Conservation (phyloP, 2,329 filamentous ascomycete genomes). For the Metarhizium album region DNA sequence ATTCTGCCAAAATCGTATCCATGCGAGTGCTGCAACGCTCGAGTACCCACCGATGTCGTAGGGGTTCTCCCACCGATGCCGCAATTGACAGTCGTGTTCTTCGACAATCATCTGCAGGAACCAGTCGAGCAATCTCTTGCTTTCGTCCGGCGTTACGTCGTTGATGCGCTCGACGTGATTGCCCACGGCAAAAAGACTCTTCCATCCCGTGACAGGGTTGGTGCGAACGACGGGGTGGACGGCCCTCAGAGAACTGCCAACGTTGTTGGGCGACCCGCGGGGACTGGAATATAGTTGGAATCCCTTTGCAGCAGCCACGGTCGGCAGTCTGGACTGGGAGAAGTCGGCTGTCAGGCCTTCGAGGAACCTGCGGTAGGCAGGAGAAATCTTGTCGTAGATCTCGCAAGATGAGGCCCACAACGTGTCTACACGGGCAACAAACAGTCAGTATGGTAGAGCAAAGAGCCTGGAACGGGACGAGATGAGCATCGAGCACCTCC, state of each 20-base stretch:
- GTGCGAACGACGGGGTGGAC: conserved; percentile 46
- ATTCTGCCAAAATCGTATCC: too few species aligned
- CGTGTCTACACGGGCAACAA: too few species aligned
- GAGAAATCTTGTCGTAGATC: conserved; percentile 43
- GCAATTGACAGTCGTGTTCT: conserved; percentile 47
- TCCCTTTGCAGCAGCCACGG: conserved; percentile 36
- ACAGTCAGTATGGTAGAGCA: too few species aligned
- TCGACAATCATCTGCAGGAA: conserved; percentile 37
- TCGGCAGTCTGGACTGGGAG: conserved; percentile 37
- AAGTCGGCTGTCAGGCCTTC: conserved; percentile 37
- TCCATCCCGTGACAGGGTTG: conserved; percentile 50
- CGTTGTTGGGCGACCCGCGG: conserved; percentile 46
- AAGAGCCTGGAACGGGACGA: too few species aligned
- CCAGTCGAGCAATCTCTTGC: conserved; percentile 37
- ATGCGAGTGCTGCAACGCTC: too few species aligned
- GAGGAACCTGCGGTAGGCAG: conserved; percentile 33
- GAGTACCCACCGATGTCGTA: too few species aligned
- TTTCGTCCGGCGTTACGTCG: conserved; percentile 42
- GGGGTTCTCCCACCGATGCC: conserved; percentile 34
- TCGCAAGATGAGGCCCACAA: conserved; percentile 51
- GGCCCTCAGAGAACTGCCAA: conserved; percentile 38
- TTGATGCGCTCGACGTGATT: conserved; percentile 45
- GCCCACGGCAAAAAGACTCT: conserved; percentile 39
- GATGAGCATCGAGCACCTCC: too few species aligned
- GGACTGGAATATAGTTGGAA: conserved; percentile 31